phyloP scores from a whole-genome alignment of 306 rosid species.

The Cicer judaicum region DNA sequence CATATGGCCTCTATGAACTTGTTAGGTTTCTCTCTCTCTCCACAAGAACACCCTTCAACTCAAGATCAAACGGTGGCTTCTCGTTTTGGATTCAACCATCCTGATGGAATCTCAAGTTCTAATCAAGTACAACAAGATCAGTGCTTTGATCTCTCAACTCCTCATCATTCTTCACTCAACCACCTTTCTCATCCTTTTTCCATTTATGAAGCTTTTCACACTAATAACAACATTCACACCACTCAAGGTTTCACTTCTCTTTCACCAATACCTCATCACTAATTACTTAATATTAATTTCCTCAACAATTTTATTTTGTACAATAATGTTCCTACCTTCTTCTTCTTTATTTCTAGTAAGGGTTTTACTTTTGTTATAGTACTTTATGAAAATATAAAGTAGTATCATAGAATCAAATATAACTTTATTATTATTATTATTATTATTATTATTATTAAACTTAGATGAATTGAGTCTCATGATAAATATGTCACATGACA shows the following conservation, averaged over 20 bases:
- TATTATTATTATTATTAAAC: too few relatives aligned
- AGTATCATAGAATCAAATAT: too few relatives aligned
- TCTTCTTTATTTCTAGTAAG: not conserved
- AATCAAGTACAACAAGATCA: conserved; percentile 39
- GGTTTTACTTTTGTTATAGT: not conserved
- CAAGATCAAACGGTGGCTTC: conserved; percentile 52
- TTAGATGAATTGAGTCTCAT: too few relatives aligned
- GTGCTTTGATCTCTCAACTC: conserved; percentile 61
- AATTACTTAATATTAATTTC: not conserved
- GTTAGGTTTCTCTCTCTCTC: conserved; percentile 92
- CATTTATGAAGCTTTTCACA: conserved; percentile 63
- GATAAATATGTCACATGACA: too few relatives aligned
- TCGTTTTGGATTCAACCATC: conserved; percentile 61
- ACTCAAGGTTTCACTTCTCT: conserved; percentile 44
- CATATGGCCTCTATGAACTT: conserved; percentile 82
- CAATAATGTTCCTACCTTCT: not conserved
- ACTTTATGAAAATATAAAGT: too few relatives aligned
- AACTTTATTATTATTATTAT: too few relatives aligned
- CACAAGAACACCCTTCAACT: conserved; percentile 62
- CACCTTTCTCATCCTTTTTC: conserved; percentile 65
- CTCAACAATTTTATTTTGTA: not conserved
- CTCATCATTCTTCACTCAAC: conserved; percentile 59
- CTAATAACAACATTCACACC: conserved; percentile 41
- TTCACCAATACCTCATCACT: not conserved
- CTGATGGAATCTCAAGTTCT: conserved; percentile 58